Conservation (phyloP, 1,139 yeast species). For the Hyphopichia pseudoburtonii region DNA sequence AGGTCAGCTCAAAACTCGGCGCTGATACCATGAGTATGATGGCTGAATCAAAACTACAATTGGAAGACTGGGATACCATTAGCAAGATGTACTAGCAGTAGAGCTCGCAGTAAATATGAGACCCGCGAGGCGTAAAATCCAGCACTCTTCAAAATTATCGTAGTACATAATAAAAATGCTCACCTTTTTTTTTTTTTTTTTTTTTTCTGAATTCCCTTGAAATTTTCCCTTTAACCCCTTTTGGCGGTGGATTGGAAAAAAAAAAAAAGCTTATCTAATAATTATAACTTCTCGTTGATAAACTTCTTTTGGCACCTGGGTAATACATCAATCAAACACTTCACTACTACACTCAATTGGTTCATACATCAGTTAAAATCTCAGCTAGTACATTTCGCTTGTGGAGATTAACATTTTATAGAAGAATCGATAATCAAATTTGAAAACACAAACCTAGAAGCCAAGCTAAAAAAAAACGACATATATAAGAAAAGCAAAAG, state of each 20-base stretch:
- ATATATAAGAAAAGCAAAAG: not conserved
- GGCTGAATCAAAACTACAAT: constrained; percentile 28
- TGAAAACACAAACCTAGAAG: too few relatives aligned
- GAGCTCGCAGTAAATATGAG: constrained; percentile 1
- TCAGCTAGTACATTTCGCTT: too few relatives aligned
- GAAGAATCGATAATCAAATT: too few relatives aligned
- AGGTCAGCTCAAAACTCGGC: too few relatives aligned
- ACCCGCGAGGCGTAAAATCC: not conserved
- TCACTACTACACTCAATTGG: not conserved
- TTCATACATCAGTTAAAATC: too few relatives aligned
- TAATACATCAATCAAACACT: constrained; percentile 1
- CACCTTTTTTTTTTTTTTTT: not conserved
- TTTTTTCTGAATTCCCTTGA: too few relatives aligned
- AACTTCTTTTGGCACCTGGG: too few relatives aligned
- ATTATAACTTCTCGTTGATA: too few relatives aligned
- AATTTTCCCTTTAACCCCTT: too few relatives aligned
- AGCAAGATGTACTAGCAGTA: constrained; percentile 26
- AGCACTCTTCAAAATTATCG: not conserved
- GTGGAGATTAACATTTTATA: not conserved
- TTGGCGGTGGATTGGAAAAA: too few relatives aligned
- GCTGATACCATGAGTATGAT: constrained; percentile 16
- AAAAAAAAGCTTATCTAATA: not conserved
- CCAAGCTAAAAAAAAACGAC: too few relatives aligned
- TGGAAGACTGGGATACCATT: constrained; percentile 47
- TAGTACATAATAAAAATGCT: not conserved